A percentile compares a stretch with the other conserved stretches of the same genome.
Conservation (phyloP, 192 early-diverging fungal species). For the Obelidium mucronatum region DNA sequence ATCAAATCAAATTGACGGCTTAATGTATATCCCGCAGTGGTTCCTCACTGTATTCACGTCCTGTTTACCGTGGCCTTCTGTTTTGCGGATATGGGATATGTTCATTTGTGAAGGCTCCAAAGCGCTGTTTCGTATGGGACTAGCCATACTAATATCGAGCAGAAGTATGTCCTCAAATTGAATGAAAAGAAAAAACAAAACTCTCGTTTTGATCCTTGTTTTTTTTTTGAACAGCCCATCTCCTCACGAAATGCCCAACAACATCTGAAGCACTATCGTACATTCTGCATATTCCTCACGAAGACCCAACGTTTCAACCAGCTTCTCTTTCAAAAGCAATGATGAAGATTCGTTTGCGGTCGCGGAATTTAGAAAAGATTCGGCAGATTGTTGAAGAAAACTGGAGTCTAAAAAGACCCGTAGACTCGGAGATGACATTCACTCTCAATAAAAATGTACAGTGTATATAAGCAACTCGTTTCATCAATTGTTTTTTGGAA, state of each 20-base stretch:
- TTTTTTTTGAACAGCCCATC: too few relatives aligned
- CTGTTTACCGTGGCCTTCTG: constrained; percentile 86
- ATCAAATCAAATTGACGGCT: constrained; percentile 76
- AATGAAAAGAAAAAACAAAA: too few relatives aligned
- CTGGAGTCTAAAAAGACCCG: neutral
- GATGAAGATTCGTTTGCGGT: constrained; percentile 11
- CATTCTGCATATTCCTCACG: constrained; percentile 82
- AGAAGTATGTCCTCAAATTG: too few relatives aligned
- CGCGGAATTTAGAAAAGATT: constrained; percentile 12
- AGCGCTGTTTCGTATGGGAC: constrained; percentile 79
- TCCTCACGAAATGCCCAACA: constrained; percentile 79
- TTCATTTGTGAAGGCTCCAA: constrained; percentile 85
- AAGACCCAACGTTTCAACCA: constrained; percentile 25
- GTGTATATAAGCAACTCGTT: neutral
- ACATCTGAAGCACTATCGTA: constrained; percentile 77
- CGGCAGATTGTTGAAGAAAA: constrained; percentile 14
- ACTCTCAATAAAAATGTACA: neutral
- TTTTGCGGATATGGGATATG: constrained; percentile 92
- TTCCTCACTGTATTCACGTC: constrained; percentile 91
- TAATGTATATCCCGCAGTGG: constrained; percentile 96
- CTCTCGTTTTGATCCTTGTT: too few relatives aligned
- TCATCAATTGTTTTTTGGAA: too few relatives aligned
- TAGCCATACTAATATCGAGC: constrained; percentile 71
- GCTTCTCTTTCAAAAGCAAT: neutral
- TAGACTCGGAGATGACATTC: neutral